Percentiles rank a stretch among this genome's conserved stretches.
Conservation (phyloP, 75 land plant genomes). For the Pinus tabuliformis region DNA sequence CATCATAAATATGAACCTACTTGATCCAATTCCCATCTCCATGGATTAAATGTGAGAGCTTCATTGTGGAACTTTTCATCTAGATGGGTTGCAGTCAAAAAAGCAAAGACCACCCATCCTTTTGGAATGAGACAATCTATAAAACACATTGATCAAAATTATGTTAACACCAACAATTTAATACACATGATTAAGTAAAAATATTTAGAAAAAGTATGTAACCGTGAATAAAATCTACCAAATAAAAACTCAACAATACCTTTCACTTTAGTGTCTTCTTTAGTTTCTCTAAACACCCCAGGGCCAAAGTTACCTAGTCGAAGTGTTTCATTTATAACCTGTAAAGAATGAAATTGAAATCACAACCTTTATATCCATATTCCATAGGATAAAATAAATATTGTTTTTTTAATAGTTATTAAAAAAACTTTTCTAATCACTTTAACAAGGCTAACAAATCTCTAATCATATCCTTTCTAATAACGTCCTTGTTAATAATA, state of each 20-base stretch:
- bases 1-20: no score
- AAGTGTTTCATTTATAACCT: constrained; percentile 3
- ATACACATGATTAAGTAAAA: no score
- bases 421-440: no score
- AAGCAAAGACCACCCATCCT: background rate
- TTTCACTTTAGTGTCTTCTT: background rate
- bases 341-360: background rate
- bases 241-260: background rate
- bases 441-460: no score
- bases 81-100: background rate
- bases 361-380: no score
- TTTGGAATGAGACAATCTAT: background rate
- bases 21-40: background rate
- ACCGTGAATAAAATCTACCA: no score
- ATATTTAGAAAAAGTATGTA: no score
- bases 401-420: no score
- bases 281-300: background rate
- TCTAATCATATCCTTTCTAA: no score
- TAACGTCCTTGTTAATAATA: no score
- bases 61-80: background rate
- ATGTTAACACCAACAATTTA: no score
- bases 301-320: background rate
- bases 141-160: background rate
- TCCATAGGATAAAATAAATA: no score
- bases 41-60: background rate